Evolutionary conservation across 2,329 filamentous ascomycete genomes (phyloP).

Genomic region (Bipolaris zeicola): DNA sequence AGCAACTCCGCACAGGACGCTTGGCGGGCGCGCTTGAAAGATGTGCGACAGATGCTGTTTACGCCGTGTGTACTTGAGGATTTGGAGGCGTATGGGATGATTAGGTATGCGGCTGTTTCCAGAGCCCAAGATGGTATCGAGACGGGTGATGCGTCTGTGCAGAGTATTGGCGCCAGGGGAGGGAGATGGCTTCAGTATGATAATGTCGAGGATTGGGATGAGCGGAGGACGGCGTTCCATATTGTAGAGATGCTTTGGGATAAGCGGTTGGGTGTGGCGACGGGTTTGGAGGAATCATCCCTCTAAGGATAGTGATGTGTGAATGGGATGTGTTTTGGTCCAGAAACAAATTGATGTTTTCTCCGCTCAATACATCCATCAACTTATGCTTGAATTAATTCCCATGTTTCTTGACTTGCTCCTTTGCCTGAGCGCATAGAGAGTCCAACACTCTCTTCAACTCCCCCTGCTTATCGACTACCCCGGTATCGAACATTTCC

Average conservation of each 20-base stretch:
- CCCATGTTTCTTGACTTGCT: too few species aligned
- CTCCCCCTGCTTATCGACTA: too few species aligned
- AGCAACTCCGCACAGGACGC: too few species aligned
- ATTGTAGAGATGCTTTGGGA: slow-evolving; percentile 7
- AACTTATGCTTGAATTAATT: too few species aligned
- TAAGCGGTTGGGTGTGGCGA: background rate
- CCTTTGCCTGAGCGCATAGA: too few species aligned
- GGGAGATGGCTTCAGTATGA: slow-evolving; percentile 15
- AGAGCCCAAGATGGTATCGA: background rate
- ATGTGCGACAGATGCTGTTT: slow-evolving; percentile 6
- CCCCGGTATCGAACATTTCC: too few species aligned
- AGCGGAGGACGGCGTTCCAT: background rate
- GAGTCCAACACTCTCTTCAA: too few species aligned
- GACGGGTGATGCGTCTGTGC: background rate
- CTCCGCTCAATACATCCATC: too few species aligned
- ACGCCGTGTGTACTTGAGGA: slow-evolving; percentile 17
- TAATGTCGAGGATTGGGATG: slow-evolving; percentile 5
- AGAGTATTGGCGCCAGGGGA: slow-evolving; percentile 2
- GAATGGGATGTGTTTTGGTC: too few species aligned
- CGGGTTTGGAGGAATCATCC: background rate
- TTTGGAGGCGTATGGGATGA: slow-evolving; percentile 6
- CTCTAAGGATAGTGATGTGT: background rate
- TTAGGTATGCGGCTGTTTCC: slow-evolving; percentile 2
- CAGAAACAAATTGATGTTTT: too few species aligned
- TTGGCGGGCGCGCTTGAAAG: background rate